A percentile compares a stretch with the other conserved stretches of the same genome.
These are phyloP conservation scores for Tuber microsphaerosporum DNA, from an alignment of 495 filamentous ascomycete genomes.

Conservation along the genomic window DNA sequence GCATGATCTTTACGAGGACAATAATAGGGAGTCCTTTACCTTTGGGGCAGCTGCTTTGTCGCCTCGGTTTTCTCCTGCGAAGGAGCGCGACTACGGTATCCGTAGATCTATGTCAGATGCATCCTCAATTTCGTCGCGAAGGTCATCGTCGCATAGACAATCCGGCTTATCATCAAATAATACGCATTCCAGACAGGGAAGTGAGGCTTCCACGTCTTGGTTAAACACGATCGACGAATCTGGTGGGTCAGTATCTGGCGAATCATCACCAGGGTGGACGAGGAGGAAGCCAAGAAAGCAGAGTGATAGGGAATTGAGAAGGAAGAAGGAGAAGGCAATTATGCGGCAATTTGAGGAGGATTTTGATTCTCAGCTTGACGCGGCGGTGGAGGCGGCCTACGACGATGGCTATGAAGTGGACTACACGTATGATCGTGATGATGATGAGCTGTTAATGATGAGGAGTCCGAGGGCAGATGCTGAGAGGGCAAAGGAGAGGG, in stretches of 20 bases:
- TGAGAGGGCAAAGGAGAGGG: conserved; percentile 69
- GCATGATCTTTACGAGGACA: conserved; percentile 13
- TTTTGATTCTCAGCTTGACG: conserved; percentile 91
- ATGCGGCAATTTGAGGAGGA: conserved; percentile 65
- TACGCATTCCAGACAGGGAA: conserved; percentile 53
- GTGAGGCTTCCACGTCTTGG: conserved; percentile 82
- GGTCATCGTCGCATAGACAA: conserved; percentile 33
- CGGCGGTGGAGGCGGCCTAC: conserved; percentile 92
- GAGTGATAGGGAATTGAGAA: conserved; percentile 28
- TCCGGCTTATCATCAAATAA: conserved; percentile 28
- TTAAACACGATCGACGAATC: conserved; percentile 96
- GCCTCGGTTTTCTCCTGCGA: conserved; percentile 29
- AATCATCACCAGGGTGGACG: conserved; percentile 38
- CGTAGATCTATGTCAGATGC: conserved; percentile 44
- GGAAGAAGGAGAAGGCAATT: conserved; percentile 24
- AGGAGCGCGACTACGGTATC: conserved; percentile 32
- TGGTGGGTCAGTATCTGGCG: conserved; percentile 55
- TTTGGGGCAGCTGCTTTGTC: conserved; percentile 39
- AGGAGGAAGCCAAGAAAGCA: conserved; percentile 29
- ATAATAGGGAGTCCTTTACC: conserved; percentile 38
- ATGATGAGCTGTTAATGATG: conserved; percentile 48
- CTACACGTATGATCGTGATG: conserved; percentile 43
- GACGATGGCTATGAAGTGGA: conserved; percentile 79
- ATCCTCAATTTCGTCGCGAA: conserved; percentile 44
- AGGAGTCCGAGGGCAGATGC: conserved; percentile 59